phyloP scores from a whole-genome alignment of 2,329 filamentous ascomycete genomes.

The Conoideocrella luteorostrata region DNA sequence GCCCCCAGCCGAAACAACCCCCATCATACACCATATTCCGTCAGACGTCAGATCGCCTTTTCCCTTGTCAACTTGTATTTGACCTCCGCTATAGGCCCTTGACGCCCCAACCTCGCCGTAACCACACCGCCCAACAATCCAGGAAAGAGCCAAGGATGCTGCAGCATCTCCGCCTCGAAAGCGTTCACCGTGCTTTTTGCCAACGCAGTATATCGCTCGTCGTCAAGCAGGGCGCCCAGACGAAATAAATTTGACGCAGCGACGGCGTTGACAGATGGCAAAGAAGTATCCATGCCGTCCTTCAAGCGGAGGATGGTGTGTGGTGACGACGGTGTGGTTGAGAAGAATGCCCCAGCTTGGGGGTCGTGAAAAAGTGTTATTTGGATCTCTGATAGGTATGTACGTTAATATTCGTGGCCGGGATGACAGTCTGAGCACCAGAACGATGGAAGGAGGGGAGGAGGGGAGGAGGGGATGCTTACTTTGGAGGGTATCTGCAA shows the following conservation, averaged over 20 bases:
- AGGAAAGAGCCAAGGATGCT: slow-evolving; percentile 88
- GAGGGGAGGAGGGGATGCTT: slow-evolving; percentile 21
- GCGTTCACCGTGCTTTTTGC: slow-evolving; percentile 72
- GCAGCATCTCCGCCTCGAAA: slow-evolving; percentile 85
- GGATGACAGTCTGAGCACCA: too few species aligned
- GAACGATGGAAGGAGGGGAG: neutral
- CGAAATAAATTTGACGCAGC: slow-evolving; percentile 85
- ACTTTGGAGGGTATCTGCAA: slow-evolving; percentile 77
- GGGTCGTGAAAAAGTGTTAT: slow-evolving; percentile 71
- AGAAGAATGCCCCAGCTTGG: slow-evolving; percentile 63
- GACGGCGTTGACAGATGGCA: slow-evolving; percentile 84
- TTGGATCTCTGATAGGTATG: slow-evolving; percentile 57
- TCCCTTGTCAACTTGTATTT: slow-evolving; percentile 16
- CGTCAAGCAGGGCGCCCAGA: slow-evolving; percentile 62
- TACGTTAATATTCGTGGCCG: too few species aligned
- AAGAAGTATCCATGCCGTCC: slow-evolving; percentile 88
- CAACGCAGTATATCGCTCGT: slow-evolving; percentile 54
- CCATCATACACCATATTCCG: too few species aligned
- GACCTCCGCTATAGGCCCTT: slow-evolving; percentile 24
- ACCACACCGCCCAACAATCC: slow-evolving; percentile 73
- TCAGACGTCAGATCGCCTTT: too few species aligned
- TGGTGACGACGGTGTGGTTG: slow-evolving; percentile 54
- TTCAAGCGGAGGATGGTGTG: slow-evolving; percentile 82
- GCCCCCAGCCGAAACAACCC: too few species aligned
- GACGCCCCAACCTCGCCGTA: slow-evolving; percentile 63